These are phyloP conservation scores for Achaetomium macrosporum DNA, from an alignment of 2,329 filamentous ascomycete species.

Conservation along the genomic window DNA sequence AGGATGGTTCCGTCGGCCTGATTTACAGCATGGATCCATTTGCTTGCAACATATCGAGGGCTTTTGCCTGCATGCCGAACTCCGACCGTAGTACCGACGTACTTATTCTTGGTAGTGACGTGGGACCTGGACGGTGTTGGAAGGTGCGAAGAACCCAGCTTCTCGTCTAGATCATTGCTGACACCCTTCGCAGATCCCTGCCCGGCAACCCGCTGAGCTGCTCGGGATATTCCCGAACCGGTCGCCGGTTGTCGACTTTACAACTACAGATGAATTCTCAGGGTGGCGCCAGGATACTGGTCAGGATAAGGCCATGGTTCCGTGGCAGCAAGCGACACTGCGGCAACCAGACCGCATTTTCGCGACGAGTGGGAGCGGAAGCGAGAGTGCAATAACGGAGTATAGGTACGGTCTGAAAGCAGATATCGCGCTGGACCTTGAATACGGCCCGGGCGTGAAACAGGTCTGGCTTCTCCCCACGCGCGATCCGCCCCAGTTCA, in stretches of 20 bases:
- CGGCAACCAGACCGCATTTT: constrained; percentile 57
- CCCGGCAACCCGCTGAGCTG: constrained; percentile 47
- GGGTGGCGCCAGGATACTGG: constrained; percentile 26
- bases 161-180: not conserved
- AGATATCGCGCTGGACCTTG: constrained; percentile 54
- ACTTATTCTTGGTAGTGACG: constrained; percentile 72
- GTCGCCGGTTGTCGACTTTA: constrained; percentile 53
- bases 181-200: constrained; percentile 38
- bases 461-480: constrained; percentile 48
- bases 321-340: constrained; percentile 31
- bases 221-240: constrained; percentile 60
- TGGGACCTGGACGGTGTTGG: constrained; percentile 71
- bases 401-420: constrained; percentile 65
- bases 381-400: constrained; percentile 59
- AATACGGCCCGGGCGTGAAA: constrained; percentile 43
- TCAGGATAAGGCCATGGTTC: constrained; percentile 16
- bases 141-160: constrained; percentile 40
- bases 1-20: constrained; percentile 48
- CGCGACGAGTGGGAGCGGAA: constrained; percentile 58
- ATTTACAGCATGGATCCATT: constrained; percentile 58
- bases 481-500: constrained; percentile 17
- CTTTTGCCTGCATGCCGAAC: constrained; percentile 71
- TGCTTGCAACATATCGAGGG: constrained; percentile 69
- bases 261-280: constrained; percentile 38
- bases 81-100: constrained; percentile 65